Conservation (phyloP, 2,329 filamentous ascomycete species). For the Beauveria caledonica region DNA sequence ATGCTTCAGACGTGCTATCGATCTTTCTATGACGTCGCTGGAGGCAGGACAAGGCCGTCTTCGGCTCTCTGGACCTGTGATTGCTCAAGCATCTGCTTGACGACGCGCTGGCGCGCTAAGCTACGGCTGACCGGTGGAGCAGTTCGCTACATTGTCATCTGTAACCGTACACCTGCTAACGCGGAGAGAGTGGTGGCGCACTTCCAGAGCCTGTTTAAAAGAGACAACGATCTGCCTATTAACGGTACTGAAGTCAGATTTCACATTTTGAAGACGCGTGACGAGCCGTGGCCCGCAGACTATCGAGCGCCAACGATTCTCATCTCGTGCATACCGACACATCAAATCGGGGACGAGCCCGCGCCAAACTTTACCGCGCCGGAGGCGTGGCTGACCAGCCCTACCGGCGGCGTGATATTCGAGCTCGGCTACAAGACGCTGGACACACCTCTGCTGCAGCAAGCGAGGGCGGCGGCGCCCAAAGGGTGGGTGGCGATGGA, state of each 20-base stretch:
- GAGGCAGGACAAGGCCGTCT: too few species aligned
- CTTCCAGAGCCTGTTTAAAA: slow-evolving; percentile 52
- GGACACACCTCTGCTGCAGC: slow-evolving; percentile 60
- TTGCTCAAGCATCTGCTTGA: too few species aligned
- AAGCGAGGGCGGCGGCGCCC: slow-evolving; percentile 52
- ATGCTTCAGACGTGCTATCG: too few species aligned
- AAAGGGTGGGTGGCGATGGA: slow-evolving; percentile 68
- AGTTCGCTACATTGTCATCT: slow-evolving; percentile 67
- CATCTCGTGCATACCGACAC: slow-evolving; percentile 67
- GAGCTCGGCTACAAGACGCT: slow-evolving; percentile 69
- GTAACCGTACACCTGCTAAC: slow-evolving; percentile 61
- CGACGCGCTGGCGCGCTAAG: too few species aligned
- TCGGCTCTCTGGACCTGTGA: too few species aligned
- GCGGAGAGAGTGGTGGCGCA: slow-evolving; percentile 60
- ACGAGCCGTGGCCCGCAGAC: slow-evolving; percentile 56
- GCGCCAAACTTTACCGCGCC: slow-evolving; percentile 65
- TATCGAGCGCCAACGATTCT: slow-evolving; percentile 63
- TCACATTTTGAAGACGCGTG: slow-evolving; percentile 48
- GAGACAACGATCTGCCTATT: slow-evolving; percentile 35
- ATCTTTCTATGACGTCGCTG: too few species aligned
- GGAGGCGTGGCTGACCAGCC: slow-evolving; percentile 59
- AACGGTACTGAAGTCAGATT: slow-evolving; percentile 39
- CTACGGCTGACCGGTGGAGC: too few species aligned
- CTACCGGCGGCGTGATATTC: slow-evolving; percentile 67
- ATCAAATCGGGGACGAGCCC: slow-evolving; percentile 53